These are phyloP conservation scores for Lasiosphaeria hispida DNA, from an alignment of 495 filamentous ascomycete species.

Conservation along the genomic window DNA sequence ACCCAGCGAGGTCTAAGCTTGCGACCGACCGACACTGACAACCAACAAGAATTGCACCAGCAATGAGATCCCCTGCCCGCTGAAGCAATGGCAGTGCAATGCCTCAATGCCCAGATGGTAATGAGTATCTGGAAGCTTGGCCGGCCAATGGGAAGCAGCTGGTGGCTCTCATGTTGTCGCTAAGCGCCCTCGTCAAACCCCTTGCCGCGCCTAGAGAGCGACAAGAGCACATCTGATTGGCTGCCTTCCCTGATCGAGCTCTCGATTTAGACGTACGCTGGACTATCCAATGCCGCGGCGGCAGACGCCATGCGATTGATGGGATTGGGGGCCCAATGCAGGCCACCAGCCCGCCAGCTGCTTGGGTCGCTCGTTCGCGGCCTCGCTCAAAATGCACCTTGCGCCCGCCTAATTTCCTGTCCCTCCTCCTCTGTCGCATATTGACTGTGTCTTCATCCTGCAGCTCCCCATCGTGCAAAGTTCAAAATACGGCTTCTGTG, in stretches of 20 bases:
- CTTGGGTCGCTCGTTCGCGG: conserved; percentile 13
- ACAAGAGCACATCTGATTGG: conserved; percentile 17
- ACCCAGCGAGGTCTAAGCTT: too few species aligned
- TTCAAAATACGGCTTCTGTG: neutral
- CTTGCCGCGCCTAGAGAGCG: conserved; percentile 18
- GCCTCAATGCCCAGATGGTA: conserved; percentile 9
- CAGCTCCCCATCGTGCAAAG: too few species aligned
- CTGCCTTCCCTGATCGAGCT: neutral
- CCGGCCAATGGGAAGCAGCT: conserved; percentile 15
- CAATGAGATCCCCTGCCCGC: neutral
- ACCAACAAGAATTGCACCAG: neutral
- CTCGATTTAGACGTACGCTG: conserved; percentile 22
- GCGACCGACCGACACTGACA: too few species aligned
- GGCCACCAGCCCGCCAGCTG: too few species aligned
- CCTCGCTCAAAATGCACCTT: conserved; percentile 10
- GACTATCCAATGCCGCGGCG: conserved; percentile 5
- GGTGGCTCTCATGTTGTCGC: neutral
- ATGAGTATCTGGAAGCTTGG: conserved; percentile 9
- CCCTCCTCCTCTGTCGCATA: neutral
- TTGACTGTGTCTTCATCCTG: neutral
- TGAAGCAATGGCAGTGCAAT: neutral
- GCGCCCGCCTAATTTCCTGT: neutral
- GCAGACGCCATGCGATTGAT: conserved; percentile 3
- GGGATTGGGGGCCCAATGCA: too few species aligned
- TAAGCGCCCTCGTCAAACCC: conserved; percentile 32